Evolutionary conservation across 2,329 filamentous ascomycete species (phyloP).

Genomic region (Amauroascus verrucosus): DNA sequence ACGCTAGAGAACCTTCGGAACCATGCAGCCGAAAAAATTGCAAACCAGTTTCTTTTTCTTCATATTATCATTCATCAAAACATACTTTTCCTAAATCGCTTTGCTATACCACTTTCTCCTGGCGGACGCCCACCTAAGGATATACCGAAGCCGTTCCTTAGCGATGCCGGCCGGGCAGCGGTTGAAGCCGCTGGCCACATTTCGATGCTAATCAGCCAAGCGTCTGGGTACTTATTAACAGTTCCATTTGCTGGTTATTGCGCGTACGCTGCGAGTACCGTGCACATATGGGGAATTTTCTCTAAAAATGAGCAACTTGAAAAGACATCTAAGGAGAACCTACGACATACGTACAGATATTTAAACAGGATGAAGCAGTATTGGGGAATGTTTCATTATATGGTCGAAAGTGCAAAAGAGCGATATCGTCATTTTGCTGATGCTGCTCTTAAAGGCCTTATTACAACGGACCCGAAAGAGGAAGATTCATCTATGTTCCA

Average conservation of each 20-base stretch:
- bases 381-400: constrained; percentile 98
- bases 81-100: constrained; percentile 78
- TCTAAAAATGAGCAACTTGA: constrained; percentile 71
- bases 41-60: constrained; percentile 84
- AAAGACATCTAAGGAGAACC: constrained; percentile 66
- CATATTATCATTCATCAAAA: constrained; percentile 87
- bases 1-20: constrained; percentile 70
- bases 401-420: constrained; percentile 83
- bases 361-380: constrained; percentile 91
- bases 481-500: constrained; percentile 65
- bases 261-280: constrained; percentile 82
- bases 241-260: constrained; percentile 93
- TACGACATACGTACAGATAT: constrained; percentile 81
- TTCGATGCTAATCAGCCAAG: constrained; percentile 70
- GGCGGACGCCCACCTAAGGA: constrained; percentile 55
- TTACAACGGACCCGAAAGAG: constrained; percentile 30
- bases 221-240: constrained; percentile 67
- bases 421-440: constrained; percentile 79
- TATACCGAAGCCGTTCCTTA: constrained; percentile 67
- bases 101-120: constrained; percentile 62
- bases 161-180: constrained; percentile 62
- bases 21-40: constrained; percentile 73
- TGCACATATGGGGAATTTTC: constrained; percentile 89
- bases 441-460: constrained; percentile 57
- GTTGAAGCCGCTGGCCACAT: constrained; percentile 79